Evolutionary conservation across 768 basidiomycete species (phyloP), one percentile per base, ranked within the genome.

Genomic region (Cantharellus anzutake): DNA sequence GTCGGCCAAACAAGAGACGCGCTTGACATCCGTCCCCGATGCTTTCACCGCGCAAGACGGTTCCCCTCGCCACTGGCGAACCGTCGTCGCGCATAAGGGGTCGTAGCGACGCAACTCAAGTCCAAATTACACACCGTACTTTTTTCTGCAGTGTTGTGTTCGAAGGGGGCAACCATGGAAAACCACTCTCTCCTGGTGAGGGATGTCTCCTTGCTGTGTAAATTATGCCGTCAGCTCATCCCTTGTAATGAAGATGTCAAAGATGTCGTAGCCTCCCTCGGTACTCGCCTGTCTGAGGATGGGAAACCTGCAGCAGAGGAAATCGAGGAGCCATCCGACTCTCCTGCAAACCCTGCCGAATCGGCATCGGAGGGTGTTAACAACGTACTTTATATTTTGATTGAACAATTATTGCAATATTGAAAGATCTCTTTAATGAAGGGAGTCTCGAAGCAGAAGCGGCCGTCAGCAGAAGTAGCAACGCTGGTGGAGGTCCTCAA

Each of bases 141-240:
- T 94, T 93, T 70, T 85, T 85, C 68, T 88, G 86, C 67, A 87
- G 86, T 51, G 86, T 94, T 20, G 86, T 94, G 11, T 83, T 94
- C 39, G 90, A 96, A 71, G 82, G 81, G 57, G 81, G 84, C 42
- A 83, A 84, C 63, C 76, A 79, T 63, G 84, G 83, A 3, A 78
- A 74, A 64, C 75, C 80, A 60, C 76, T 86, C 56, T 76, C 81
- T 42, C 80, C 82, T 70, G 85, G 86, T 82, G 52, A 7, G 52
- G 20, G 20, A 29, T 29, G 20, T 29, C 20, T 29, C 35, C 37
- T 35, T 40, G 29, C 39, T 34, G 51, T 4, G 4, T 38, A 11
- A 68, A 66, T 37, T 37, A 11, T 11, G 70, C 68, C 52, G 44
- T 39, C 59, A 38, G 39, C 34, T 40, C 51, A 59, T 59, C 44